Evolutionary conservation across 805 yeast genomes (phyloP).

Genomic region (Pichia nakasei): DNA sequence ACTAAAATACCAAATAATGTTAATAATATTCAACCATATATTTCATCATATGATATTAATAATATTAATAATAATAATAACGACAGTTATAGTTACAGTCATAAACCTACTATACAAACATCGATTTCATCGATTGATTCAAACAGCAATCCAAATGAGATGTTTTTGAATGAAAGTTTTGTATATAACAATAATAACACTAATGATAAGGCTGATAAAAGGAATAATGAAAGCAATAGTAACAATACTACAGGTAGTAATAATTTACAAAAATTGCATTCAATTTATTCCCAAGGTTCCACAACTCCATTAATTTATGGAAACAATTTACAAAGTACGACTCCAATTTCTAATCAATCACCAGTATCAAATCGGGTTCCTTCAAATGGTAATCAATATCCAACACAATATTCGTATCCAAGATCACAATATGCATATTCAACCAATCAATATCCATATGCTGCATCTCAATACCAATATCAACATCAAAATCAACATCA

Average conservation of each 20-base stretch:
- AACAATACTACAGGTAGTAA: not conserved
- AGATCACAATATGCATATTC: constrained; percentile 9
- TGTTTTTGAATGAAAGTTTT: not conserved
- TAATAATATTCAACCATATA: not conserved
- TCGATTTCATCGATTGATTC: not conserved
- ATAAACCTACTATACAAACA: not conserved
- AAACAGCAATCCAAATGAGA: not conserved
- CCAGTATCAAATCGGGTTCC: not conserved
- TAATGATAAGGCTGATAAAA: too few species aligned
- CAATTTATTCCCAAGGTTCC: not conserved
- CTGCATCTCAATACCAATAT: not conserved
- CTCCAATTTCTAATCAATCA: not conserved
- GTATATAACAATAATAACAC: too few species aligned
- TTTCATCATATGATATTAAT: not conserved
- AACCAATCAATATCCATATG: not conserved
- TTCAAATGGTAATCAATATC: constrained; percentile 11
- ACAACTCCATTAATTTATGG: not conserved
- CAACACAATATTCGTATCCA: not conserved
- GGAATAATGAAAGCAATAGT: not conserved
- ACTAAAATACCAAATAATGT: not conserved
- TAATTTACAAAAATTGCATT: not conserved
- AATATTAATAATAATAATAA: not conserved
- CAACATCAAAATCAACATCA: constrained; percentile 4
- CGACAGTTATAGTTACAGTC: not conserved
- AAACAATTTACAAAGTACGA: not conserved